Evolutionary conservation across 164 flowering plant species (phyloP).

Genomic region (Annona cherimola): DNA sequence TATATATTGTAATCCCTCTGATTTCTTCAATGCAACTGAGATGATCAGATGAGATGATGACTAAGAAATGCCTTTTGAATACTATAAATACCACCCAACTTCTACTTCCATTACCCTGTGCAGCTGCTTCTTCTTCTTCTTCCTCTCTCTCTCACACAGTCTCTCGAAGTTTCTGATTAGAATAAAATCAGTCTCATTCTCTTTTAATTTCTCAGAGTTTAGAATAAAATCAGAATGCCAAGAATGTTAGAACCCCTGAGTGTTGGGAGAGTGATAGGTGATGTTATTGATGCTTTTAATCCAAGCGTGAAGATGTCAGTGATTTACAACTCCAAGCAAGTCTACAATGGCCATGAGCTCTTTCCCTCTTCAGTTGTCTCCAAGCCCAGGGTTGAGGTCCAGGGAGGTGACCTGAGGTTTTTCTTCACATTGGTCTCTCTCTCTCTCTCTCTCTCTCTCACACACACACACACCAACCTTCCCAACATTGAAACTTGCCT

Average conservation of each 20-base stretch:
- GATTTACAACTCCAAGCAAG: constrained; percentile 40
- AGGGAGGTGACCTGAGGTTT: constrained; percentile 53
- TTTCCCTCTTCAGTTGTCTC: constrained; percentile 41
- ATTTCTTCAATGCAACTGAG: constrained; percentile 6
- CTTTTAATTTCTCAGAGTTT: background rate
- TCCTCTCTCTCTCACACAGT: too few relatives aligned
- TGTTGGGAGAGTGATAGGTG: constrained; percentile 54
- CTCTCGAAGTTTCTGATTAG: too few relatives aligned
- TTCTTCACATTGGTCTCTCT: constrained; percentile 56
- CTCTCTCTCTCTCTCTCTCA: too few relatives aligned
- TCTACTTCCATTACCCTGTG: constrained; percentile 16
- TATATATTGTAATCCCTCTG: background rate
- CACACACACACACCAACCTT: too few relatives aligned
- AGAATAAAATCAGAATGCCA: constrained; percentile 36
- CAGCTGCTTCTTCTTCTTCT: background rate
- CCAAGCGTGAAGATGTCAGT: constrained; percentile 42
- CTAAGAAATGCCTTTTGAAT: background rate
- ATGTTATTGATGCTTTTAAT: constrained; percentile 44
- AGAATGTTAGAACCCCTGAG: constrained; percentile 41
- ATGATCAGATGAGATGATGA: background rate
- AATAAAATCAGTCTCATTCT: too few relatives aligned
- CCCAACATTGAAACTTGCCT: too few relatives aligned
- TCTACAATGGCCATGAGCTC: constrained; percentile 58
- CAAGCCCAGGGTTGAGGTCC: constrained; percentile 54
- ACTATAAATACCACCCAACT: constrained; percentile 27